Conservation (phyloP, 2,329 filamentous ascomycete species). For the Phaeomoniella chlamydospora region DNA sequence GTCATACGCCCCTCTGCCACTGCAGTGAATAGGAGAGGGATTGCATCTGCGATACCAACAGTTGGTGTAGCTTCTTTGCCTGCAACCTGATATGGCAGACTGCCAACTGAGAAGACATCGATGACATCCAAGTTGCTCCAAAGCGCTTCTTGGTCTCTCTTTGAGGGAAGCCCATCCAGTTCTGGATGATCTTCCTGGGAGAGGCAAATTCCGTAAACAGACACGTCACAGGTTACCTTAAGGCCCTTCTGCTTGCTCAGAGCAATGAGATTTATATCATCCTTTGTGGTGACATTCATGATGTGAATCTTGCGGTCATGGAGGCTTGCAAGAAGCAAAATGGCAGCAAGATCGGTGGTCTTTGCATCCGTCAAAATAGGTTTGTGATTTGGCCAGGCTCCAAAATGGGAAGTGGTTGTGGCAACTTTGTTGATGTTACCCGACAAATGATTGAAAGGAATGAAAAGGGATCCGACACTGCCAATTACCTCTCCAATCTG, state of each 20-base stretch:
- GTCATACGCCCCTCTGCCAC: slow-evolving; percentile 60
- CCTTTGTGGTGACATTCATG: slow-evolving; percentile 66
- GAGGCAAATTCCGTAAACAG: slow-evolving; percentile 65
- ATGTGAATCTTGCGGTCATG: slow-evolving; percentile 68
- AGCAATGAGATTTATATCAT: slow-evolving; percentile 63
- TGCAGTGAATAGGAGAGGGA: slow-evolving; percentile 62
- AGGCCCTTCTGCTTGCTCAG: slow-evolving; percentile 71
- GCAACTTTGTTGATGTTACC: slow-evolving; percentile 77
- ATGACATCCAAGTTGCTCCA: slow-evolving; percentile 62
- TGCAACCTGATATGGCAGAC: slow-evolving; percentile 62
- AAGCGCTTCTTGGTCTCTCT: slow-evolving; percentile 54
- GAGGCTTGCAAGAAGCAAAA: slow-evolving; percentile 61
- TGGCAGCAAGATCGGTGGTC: slow-evolving; percentile 66
- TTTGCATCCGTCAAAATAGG: slow-evolving; percentile 72
- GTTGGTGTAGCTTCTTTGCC: slow-evolving; percentile 41
- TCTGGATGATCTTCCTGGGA: slow-evolving; percentile 56
- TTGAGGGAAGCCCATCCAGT: slow-evolving; percentile 51
- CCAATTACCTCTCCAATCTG: slow-evolving; percentile 58
- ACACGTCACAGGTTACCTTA: slow-evolving; percentile 69
- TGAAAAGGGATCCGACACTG: slow-evolving; percentile 68
- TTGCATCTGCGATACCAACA: slow-evolving; percentile 56
- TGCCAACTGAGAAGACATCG: slow-evolving; percentile 67
- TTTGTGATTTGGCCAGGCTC: slow-evolving; percentile 62
- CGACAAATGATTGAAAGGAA: slow-evolving; percentile 61
- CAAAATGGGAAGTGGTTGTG: slow-evolving; percentile 64